These are phyloP conservation scores for Aureobasidium mangrovei DNA, from an alignment of 2,329 filamentous ascomycete genomes.

Conservation along the genomic window DNA sequence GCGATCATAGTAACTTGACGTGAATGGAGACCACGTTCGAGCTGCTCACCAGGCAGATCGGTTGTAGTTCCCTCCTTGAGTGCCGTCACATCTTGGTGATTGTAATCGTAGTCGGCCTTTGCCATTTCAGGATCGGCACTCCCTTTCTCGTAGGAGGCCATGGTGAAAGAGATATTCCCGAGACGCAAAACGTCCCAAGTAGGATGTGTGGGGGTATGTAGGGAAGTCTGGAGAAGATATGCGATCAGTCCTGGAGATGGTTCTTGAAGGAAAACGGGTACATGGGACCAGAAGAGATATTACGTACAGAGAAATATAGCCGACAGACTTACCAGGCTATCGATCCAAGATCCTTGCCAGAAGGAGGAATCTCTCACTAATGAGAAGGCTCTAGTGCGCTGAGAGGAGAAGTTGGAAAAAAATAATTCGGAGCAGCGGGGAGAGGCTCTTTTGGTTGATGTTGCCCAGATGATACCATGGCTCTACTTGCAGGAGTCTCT, in stretches of 20 bases:
- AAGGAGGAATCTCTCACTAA: conserved; percentile 14
- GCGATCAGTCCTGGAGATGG: conserved; percentile 2
- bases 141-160: conserved; percentile 8
- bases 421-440: not conserved
- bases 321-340: not conserved
- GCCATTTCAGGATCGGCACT: conserved; percentile 9
- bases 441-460: not conserved
- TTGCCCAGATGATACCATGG: conserved; percentile 6
- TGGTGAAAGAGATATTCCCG: not conserved
- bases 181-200: not conserved
- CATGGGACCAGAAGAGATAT: not conserved
- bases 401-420: not conserved
- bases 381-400: not conserved
- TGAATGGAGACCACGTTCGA: conserved; percentile 46
- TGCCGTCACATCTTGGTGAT: not conserved
- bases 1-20: conserved; percentile 54
- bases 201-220: conserved; percentile 2
- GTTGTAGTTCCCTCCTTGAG: conserved; percentile 5
- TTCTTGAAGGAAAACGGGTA: not conserved
- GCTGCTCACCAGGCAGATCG: conserved; percentile 22
- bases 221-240: conserved; percentile 10
- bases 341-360: not conserved
- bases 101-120: conserved; percentile 2
- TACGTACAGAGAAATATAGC: not conserved
- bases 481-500: not conserved